phyloP scores from a whole-genome alignment of 176 grass and related monocot species.

The Echinochloa phyllopogon region DNA sequence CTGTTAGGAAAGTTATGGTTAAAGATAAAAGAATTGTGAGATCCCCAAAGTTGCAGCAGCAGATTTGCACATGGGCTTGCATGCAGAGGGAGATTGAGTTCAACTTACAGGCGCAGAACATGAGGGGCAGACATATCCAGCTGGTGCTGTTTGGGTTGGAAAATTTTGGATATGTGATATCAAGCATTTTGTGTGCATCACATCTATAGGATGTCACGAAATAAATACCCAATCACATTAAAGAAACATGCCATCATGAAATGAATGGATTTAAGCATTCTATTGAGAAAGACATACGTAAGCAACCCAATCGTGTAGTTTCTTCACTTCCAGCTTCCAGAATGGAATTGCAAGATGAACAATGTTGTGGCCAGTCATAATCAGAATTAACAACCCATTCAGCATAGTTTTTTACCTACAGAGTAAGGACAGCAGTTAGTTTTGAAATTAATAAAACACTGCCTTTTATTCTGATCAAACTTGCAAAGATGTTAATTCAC shows the following conservation, averaged over 20 bases:
- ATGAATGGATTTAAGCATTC: slow-evolving; percentile 40
- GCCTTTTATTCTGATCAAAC: not conserved
- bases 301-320: slow-evolving; percentile 92
- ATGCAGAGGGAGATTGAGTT: slow-evolving; percentile 1
- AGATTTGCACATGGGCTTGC: not conserved
- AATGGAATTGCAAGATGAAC: slow-evolving; percentile 78
- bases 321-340: slow-evolving; percentile 79
- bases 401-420: slow-evolving; percentile 97
- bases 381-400: slow-evolving; percentile 99
- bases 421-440: slow-evolving; percentile 34
- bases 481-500: not conserved
- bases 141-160: slow-evolving; percentile 83
- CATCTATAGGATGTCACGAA: slow-evolving; percentile 56
- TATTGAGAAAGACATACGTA: slow-evolving; percentile 67
- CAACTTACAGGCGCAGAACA: slow-evolving; percentile 87
- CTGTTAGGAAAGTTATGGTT: slow-evolving; percentile 47
- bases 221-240: slow-evolving; percentile 28
- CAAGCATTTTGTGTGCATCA: slow-evolving; percentile 94
- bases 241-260: slow-evolving; percentile 35
- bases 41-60: slow-evolving; percentile 9
- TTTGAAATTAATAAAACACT: slow-evolving; percentile 19
- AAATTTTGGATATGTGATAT: slow-evolving; percentile 80
- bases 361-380: slow-evolving; percentile 94
- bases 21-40: slow-evolving; percentile 41
- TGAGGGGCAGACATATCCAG: slow-evolving; percentile 81